Base-by-base conservation (phyloP, 2,329 filamentous ascomycete species). In the Camptophora hylomeconis region DNA sequence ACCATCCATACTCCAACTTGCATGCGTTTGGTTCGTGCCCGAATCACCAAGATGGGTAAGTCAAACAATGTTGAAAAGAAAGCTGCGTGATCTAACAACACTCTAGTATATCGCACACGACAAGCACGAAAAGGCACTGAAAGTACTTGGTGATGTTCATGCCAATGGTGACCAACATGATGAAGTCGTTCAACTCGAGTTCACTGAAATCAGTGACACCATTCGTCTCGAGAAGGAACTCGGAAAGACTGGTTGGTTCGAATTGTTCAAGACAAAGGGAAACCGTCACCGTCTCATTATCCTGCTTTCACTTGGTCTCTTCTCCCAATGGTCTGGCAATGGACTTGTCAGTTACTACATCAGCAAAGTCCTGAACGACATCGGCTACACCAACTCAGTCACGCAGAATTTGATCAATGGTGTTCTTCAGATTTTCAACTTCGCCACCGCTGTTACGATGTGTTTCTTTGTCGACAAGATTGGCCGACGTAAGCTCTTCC, bases 21-120 rank as follows among this genome's bases (percentile, higher is more conserved):
- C 41, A 1, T 46, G 61, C 7, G 64, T 76, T 17, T 72, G 68
- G 61, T 69, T 75, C 50, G 72, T 80, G 45, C 76, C 75, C 0
- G 75, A 80, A 38, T 74, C 69, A 1, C 75, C 74, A 0, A 60
- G 75, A 2, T 78, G 70, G 67, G 61, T 76, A n/a, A n/a, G n/a
- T n/a, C n/a, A n/a, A n/a, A n/a, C n/a, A n/a, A n/a, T n/a, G n/a
- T n/a, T n/a, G n/a, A n/a, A n/a, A n/a, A n/a, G n/a, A n/a, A n/a
- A n/a, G n/a, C n/a, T n/a, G n/a, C n/a, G n/a, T n/a, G n/a, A n/a
- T n/a, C n/a, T n/a, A n/a, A n/a, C n/a, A n/a, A n/a, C n/a, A n/a
- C 35, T 45, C n/a, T n/a, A n/a, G n/a, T n/a, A n/a, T 19, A 45
- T 53, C 27, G 46, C 44, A 13, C 50, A 48, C 24, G 47, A 46